These are phyloP conservation scores for Starmerella sp. DNA, from an alignment of 805 yeast species.

Conservation along the genomic window DNA sequence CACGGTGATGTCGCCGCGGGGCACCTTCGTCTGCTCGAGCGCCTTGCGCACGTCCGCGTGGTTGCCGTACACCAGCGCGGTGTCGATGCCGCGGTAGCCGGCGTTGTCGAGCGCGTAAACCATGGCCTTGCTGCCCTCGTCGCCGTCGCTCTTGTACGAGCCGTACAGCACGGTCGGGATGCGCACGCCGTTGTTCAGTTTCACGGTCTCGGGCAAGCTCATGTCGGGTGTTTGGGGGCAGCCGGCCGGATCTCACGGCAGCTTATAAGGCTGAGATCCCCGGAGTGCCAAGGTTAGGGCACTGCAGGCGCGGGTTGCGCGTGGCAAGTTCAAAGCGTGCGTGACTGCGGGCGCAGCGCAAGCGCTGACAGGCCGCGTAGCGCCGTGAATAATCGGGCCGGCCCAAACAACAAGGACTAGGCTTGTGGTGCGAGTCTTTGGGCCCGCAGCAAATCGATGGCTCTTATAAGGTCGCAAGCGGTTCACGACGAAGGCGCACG, in stretches of 20 bases:
- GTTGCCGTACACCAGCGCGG: constrained; percentile 58
- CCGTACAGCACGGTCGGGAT: constrained; percentile 68
- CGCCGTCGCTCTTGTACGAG: constrained; percentile 53
- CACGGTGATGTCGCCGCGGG: constrained; percentile 53
- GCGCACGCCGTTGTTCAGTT: constrained; percentile 44
- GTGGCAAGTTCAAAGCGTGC: neutral
- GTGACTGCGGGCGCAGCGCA: too few relatives aligned
- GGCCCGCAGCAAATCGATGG: too few relatives aligned
- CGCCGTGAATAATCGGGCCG: too few relatives aligned
- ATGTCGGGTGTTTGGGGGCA: neutral
- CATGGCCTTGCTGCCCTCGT: constrained; percentile 47
- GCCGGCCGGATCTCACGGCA: neutral
- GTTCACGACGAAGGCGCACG: too few relatives aligned
- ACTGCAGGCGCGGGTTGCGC: neutral
- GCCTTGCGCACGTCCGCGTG: constrained; percentile 54
- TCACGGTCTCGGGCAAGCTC: constrained; percentile 10
- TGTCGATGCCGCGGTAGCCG: constrained; percentile 70
- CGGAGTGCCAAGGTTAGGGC: neutral
- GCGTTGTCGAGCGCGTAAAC: constrained; percentile 40
- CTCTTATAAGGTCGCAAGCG: too few relatives aligned
- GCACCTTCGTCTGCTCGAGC: constrained; percentile 31
- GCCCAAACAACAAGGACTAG: too few relatives aligned
- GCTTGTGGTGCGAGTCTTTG: too few relatives aligned
- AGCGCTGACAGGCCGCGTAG: neutral
- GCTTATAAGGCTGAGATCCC: neutral